phyloP scores from a whole-genome alignment of 805 yeast species.

The Saccharomycopsis microspora region DNA sequence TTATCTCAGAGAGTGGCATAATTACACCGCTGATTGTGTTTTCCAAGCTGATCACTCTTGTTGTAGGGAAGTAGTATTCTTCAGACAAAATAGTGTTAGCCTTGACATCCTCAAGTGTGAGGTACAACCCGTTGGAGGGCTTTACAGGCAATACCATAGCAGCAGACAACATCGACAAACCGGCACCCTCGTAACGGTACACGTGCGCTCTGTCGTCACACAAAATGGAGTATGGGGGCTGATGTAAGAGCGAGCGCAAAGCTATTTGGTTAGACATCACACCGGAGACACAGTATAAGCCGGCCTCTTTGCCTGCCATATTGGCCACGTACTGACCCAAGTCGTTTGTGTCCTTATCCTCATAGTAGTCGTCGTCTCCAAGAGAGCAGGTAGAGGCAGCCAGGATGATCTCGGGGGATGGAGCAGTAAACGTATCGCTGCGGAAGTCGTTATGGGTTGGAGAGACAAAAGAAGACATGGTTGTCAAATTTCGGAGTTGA shows the following conservation, averaged over 20 bases:
- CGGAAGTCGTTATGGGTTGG: constrained; percentile 36
- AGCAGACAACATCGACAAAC: constrained; percentile 77
- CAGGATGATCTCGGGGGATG: constrained; percentile 60
- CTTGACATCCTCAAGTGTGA: constrained; percentile 72
- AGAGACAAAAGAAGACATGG: not conserved
- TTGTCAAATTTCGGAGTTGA: not conserved
- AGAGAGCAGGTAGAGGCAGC: constrained; percentile 45
- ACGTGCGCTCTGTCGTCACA: constrained; percentile 86
- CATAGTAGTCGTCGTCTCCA: constrained; percentile 87
- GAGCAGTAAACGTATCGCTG: constrained; percentile 87
- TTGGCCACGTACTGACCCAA: constrained; percentile 55
- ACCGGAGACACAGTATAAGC: constrained; percentile 77
- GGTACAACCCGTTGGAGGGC: constrained; percentile 64
- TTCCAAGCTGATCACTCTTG: constrained; percentile 73
- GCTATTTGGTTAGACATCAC: constrained; percentile 87
- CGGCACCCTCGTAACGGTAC: constrained; percentile 81
- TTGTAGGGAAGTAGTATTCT: constrained; percentile 84
- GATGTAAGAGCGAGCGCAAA: constrained; percentile 58
- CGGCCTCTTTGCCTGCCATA: constrained; percentile 72
- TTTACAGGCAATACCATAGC: constrained; percentile 82
- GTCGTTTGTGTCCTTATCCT: constrained; percentile 58
- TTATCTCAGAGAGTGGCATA: constrained; percentile 69
- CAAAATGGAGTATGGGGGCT: constrained; percentile 77
- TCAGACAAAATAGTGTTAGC: constrained; percentile 54
- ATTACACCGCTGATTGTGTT: constrained; percentile 81